These are phyloP conservation scores for Fusarium goolgardi DNA, from an alignment of 2,329 filamentous ascomycete genomes.

Conservation along the genomic window DNA sequence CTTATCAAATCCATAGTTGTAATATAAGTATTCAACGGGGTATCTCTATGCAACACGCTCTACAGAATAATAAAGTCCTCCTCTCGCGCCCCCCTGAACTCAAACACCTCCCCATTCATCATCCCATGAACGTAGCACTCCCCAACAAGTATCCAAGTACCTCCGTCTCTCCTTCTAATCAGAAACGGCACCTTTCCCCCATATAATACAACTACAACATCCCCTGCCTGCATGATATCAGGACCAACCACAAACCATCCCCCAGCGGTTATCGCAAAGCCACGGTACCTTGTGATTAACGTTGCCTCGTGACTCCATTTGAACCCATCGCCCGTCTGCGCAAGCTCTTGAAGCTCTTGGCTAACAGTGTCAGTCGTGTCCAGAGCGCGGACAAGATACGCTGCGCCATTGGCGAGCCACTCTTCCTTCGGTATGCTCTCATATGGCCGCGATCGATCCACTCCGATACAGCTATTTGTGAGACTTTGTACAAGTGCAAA, in stretches of 20 bases:
- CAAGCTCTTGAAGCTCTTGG: conserved; percentile 44
- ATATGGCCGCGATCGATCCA: conserved; percentile 46
- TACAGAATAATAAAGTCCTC: conserved; percentile 50
- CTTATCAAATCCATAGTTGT: background rate
- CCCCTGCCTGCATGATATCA: conserved; percentile 47
- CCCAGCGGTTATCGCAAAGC: conserved; percentile 49
- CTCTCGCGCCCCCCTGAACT: conserved; percentile 36
- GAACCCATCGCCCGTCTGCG: conserved; percentile 47
- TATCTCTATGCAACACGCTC: conserved; percentile 32
- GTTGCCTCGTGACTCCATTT: conserved; percentile 53
- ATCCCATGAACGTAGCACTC: conserved; percentile 55
- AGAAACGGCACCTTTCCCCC: conserved; percentile 52
- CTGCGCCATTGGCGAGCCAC: conserved; percentile 50
- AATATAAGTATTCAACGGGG: background rate
- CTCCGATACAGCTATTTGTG: conserved; percentile 50
- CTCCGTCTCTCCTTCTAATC: conserved; percentile 37
- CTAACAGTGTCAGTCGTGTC: conserved; percentile 23
- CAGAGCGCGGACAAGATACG: conserved; percentile 48
- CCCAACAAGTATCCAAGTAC: conserved; percentile 48
- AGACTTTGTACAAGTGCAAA: conserved; percentile 52
- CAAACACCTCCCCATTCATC: conserved; percentile 52
- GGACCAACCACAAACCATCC: conserved; percentile 52
- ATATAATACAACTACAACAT: conserved; percentile 50
- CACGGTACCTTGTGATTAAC: conserved; percentile 50
- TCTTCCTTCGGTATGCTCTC: conserved; percentile 41